Conservation (phyloP, 345 rosid genomes). For the Salix udensis region DNA sequence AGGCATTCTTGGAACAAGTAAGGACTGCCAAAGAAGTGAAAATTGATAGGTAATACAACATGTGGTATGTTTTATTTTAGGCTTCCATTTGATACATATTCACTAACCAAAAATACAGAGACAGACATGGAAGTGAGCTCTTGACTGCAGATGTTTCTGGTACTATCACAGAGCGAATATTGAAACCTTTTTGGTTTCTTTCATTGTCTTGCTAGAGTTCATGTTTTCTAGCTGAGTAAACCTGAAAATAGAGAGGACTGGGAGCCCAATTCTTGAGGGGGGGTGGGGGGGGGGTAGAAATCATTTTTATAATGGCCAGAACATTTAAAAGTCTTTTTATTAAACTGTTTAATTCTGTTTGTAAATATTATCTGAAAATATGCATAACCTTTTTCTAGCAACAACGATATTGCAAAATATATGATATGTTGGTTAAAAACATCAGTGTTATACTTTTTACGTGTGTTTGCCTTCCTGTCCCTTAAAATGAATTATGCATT, state of each 20-base stretch:
- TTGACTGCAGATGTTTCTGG: neutral
- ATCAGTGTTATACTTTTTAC: neutral
- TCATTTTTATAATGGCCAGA: neutral
- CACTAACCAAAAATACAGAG: neutral
- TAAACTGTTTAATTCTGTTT: neutral
- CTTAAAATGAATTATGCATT: neutral
- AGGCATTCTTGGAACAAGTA: conserved; percentile 51
- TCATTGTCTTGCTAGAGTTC: neutral
- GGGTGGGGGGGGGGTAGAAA: too few species aligned
- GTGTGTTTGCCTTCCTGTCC: neutral
- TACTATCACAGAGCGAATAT: too few species aligned
- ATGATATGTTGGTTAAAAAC: neutral
- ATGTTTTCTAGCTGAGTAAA: neutral
- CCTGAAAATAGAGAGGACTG: neutral
- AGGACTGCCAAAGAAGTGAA: conserved; percentile 60
- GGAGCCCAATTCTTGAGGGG: neutral
- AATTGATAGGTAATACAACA: conserved; percentile 49
- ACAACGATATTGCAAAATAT: neutral
- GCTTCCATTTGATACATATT: too few species aligned
- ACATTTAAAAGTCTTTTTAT: neutral
- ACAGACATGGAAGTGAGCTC: neutral
- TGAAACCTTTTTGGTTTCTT: neutral
- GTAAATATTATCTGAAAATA: neutral
- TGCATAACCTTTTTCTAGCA: neutral
- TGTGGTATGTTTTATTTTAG: neutral